These are phyloP conservation scores for Triangularia setosa DNA, from an alignment of 2,329 filamentous ascomycete genomes.

Conservation along the genomic window DNA sequence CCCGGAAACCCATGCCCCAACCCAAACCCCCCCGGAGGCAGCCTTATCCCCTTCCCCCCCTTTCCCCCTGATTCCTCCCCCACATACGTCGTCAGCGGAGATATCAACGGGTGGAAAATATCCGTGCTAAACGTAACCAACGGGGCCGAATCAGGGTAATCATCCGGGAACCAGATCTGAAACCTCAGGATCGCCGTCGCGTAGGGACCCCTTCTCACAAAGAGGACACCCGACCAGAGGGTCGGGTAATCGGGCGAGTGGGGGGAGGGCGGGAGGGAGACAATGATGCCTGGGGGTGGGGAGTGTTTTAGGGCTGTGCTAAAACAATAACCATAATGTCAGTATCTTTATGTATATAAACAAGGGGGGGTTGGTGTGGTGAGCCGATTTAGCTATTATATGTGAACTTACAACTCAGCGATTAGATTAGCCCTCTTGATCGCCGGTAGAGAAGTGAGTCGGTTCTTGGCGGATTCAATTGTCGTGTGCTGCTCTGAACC, in stretches of 20 bases:
- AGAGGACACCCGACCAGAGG: constrained; percentile 87
- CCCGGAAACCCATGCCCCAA: constrained; percentile 83
- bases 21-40: constrained; percentile 87
- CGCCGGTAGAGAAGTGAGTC: constrained; percentile 45
- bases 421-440: constrained; percentile 72
- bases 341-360: constrained; percentile 18
- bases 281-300: constrained; percentile 81
- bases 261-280: constrained; percentile 65
- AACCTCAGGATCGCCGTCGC: constrained; percentile 78
- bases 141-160: constrained; percentile 75
- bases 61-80: constrained; percentile 68
- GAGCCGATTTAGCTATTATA: no score
- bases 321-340: constrained; percentile 22
- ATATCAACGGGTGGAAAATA: constrained; percentile 91
- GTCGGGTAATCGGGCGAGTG: constrained; percentile 59
- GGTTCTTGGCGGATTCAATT: background rate
- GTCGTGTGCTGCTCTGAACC: background rate
- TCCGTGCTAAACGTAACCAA: constrained; percentile 86
- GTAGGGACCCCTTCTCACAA: constrained; percentile 88
- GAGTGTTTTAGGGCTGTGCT: constrained; percentile 78
- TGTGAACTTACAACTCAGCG: constrained; percentile 67
- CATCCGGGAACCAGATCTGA: constrained; percentile 78
- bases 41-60: constrained; percentile 74
- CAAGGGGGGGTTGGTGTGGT: background rate
- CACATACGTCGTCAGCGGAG: constrained; percentile 90